Conservation (phyloP, 108 stramenopile genomes). For the Cyclotella kingstonii region DNA sequence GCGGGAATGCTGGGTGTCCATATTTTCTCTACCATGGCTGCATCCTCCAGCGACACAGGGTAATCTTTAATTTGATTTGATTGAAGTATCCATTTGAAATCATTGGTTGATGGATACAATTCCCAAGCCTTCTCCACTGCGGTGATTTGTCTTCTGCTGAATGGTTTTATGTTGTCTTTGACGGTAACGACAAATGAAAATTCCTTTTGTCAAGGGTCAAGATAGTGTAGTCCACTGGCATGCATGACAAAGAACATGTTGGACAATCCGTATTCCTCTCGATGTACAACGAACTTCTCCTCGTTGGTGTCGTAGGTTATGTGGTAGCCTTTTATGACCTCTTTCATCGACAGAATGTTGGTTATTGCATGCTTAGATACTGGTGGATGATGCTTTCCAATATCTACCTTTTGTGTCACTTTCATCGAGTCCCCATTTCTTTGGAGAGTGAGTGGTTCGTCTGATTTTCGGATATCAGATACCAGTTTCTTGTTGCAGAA, state of each 20-base stretch:
- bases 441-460: neutral
- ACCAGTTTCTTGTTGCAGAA: slow-evolving; percentile 6
- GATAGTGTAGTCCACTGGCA: slow-evolving; percentile 12
- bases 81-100: slow-evolving; percentile 14
- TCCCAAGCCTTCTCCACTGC: slow-evolving; percentile 9
- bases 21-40: too few species aligned
- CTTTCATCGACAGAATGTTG: slow-evolving; percentile 11
- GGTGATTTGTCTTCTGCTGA: slow-evolving; percentile 12
- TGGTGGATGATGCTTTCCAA: neutral
- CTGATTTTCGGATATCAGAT: neutral
- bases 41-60: slow-evolving; percentile 40
- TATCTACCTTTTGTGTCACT: neutral
- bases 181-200: slow-evolving; percentile 6
- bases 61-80: slow-evolving; percentile 37
- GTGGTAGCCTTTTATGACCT: neutral
- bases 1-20: too few species aligned
- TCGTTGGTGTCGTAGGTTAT: slow-evolving; percentile 22
- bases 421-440: slow-evolving; percentile 3
- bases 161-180: slow-evolving; percentile 5
- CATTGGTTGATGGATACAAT: slow-evolving; percentile 16
- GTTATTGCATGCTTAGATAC: slow-evolving; percentile 18
- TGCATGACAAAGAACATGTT: slow-evolving; percentile 23
- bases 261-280: slow-evolving; percentile 5
- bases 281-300: slow-evolving; percentile 3
- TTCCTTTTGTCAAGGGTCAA: slow-evolving; percentile 1